These are phyloP conservation scores for Talaromyces verruculosus DNA, from an alignment of 2,329 filamentous ascomycete species.

Conservation along the genomic window DNA sequence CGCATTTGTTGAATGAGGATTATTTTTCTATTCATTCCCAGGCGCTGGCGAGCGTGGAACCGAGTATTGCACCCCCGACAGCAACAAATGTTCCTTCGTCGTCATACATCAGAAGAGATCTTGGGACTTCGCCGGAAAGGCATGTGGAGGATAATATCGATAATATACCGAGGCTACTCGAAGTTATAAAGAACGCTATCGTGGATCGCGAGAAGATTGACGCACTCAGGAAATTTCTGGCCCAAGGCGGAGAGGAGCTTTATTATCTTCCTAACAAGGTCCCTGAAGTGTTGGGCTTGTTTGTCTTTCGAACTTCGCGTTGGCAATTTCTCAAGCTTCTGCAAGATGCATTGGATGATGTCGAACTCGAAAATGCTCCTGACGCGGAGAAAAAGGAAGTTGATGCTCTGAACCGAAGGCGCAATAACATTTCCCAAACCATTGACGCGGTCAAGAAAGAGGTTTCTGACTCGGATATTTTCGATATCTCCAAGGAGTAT, in stretches of 20 bases:
- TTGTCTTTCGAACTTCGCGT: slow-evolving; percentile 87
- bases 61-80: slow-evolving; percentile 36
- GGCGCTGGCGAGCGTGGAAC: slow-evolving; percentile 45
- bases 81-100: slow-evolving; percentile 24
- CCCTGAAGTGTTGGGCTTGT: slow-evolving; percentile 79
- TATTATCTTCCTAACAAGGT: slow-evolving; percentile 72
- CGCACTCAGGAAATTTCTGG: slow-evolving; percentile 77
- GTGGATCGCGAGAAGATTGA: slow-evolving; percentile 93
- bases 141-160: slow-evolving; percentile 54
- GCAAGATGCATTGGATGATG: slow-evolving; percentile 60
- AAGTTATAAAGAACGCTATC: slow-evolving; percentile 64
- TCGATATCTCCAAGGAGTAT: slow-evolving; percentile 65
- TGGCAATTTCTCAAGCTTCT: slow-evolving; percentile 72
- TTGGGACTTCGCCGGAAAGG: slow-evolving; percentile 49
- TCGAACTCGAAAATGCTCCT: slow-evolving; percentile 47
- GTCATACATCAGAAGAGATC: slow-evolving; percentile 37
- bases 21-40: slow-evolving; percentile 74
- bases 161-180: slow-evolving; percentile 68
- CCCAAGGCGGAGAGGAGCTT: slow-evolving; percentile 72
- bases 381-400: slow-evolving; percentile 44
- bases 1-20: slow-evolving; percentile 69
- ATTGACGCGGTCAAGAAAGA: slow-evolving; percentile 76
- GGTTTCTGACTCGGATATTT: slow-evolving; percentile 78
- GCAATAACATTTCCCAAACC: slow-evolving; percentile 70
- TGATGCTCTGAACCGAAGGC: slow-evolving; percentile 49